Percentiles rank a stretch among this genome's conserved stretches.
Conservation (phyloP, 306 rosid genomes). For the Fragaria iinumae region DNA sequence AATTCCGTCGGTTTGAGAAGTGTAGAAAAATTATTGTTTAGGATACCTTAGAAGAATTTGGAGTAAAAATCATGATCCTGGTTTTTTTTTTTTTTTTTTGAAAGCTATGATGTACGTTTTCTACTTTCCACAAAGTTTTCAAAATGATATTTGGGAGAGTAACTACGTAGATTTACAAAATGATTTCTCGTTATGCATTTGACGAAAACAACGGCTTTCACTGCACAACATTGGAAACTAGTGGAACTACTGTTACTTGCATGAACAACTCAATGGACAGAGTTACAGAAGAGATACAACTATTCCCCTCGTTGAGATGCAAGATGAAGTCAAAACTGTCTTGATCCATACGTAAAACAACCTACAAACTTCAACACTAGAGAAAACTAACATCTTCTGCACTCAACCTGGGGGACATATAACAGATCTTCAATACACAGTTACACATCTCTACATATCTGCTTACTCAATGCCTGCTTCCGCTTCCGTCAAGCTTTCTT, state of each 20-base stretch:
- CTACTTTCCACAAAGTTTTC: no score
- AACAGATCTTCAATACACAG: not conserved
- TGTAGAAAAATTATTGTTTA: no score
- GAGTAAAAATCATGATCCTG: no score
- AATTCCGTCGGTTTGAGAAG: no score
- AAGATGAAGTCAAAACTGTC: not conserved
- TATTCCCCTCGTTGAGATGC: not conserved
- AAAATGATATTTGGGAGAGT: not conserved
- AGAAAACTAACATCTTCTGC: not conserved
- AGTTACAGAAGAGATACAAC: not conserved
- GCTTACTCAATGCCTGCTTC: slow-evolving; percentile 73
- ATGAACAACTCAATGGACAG: slow-evolving; percentile 7
- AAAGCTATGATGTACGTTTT: no score
- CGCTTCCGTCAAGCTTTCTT: slow-evolving; percentile 74
- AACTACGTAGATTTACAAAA: not conserved
- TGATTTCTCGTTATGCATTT: not conserved
- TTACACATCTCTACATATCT: slow-evolving; percentile 32
- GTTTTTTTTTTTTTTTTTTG: no score
- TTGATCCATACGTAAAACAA: not conserved
- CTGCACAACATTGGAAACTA: not conserved
- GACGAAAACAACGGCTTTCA: not conserved
- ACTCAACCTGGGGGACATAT: not conserved
- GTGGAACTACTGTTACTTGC: not conserved
- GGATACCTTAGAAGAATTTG: no score
- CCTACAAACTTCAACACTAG: not conserved